Conservation (phyloP, 495 filamentous ascomycete genomes). For the Hypoxylon crocopeplum region DNA sequence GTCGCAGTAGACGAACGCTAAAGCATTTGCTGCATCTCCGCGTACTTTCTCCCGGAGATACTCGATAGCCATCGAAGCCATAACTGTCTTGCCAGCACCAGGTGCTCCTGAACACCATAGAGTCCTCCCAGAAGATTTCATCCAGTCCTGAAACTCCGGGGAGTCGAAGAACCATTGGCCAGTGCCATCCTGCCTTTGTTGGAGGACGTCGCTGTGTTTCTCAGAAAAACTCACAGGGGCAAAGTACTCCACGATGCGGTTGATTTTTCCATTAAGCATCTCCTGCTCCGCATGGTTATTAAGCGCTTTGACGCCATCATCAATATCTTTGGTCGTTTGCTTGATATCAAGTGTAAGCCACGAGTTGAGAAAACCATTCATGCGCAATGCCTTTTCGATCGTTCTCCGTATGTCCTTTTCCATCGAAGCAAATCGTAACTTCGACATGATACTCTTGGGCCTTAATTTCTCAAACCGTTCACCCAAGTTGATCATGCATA, state of each 20-base stretch:
- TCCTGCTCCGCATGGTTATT: slow-evolving; percentile 20
- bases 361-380: slow-evolving; percentile 27
- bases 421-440: slow-evolving; percentile 18
- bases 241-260: slow-evolving; percentile 32
- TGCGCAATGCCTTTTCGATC: slow-evolving; percentile 24
- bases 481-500: slow-evolving; percentile 14
- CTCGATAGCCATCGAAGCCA: slow-evolving; percentile 41
- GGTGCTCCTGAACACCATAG: slow-evolving; percentile 50
- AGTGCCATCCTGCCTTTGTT: slow-evolving; percentile 44
- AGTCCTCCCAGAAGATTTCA: slow-evolving; percentile 30
- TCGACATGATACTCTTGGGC: slow-evolving; percentile 13
- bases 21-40: slow-evolving; percentile 18
- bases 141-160: slow-evolving; percentile 44
- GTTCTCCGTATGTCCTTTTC: slow-evolving; percentile 34
- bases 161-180: slow-evolving; percentile 50
- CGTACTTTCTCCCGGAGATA: slow-evolving; percentile 31
- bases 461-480: slow-evolving; percentile 23
- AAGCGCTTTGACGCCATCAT: slow-evolving; percentile 22
- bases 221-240: slow-evolving; percentile 33
- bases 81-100: slow-evolving; percentile 47
- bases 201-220: slow-evolving; percentile 45
- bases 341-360: slow-evolving; percentile 33
- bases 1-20: slow-evolving; percentile 54
- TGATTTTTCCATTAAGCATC: slow-evolving; percentile 15
- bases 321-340: slow-evolving; percentile 19